Evolutionary conservation across 2,329 filamentous ascomycete species (phyloP).

Genomic region (Epichloe scottii): DNA sequence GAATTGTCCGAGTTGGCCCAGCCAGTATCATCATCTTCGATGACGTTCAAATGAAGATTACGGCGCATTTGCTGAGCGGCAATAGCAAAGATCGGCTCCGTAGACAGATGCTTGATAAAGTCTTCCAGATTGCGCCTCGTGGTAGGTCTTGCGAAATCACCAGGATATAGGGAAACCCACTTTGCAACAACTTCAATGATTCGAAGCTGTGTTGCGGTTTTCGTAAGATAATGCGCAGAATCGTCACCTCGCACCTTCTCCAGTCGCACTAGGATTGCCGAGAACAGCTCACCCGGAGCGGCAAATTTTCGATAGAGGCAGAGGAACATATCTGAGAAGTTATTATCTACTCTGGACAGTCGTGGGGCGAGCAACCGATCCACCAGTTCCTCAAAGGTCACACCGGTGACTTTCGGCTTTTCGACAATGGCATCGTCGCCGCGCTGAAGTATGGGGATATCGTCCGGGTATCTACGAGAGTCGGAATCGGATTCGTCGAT

Average conservation of each 20-base stretch:
- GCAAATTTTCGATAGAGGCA: conserved; percentile 92
- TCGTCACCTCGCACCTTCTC: conserved; percentile 57
- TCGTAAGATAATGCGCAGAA: conserved; percentile 56
- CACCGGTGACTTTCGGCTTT: conserved; percentile 35
- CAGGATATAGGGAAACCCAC: conserved; percentile 84
- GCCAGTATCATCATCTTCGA: conserved; percentile 80
- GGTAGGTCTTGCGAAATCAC: conserved; percentile 73
- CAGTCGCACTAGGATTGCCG: conserved; percentile 64
- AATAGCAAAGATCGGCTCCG: conserved; percentile 69
- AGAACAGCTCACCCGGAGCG: conserved; percentile 64
- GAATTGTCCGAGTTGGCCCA: conserved; percentile 75
- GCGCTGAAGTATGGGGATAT: conserved; percentile 53
- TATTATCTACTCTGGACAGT: conserved; percentile 75
- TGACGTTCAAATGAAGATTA: conserved; percentile 58
- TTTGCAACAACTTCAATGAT: conserved; percentile 74
- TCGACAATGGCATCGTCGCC: conserved; percentile 49
- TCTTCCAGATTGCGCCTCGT: conserved; percentile 61
- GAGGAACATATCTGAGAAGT: conserved; percentile 80
- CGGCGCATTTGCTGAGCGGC: conserved; percentile 75
- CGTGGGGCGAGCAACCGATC: conserved; percentile 75
- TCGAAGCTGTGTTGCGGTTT: conserved; percentile 68
- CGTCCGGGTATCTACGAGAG: conserved; percentile 52
- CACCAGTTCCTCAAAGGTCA: conserved; percentile 60
- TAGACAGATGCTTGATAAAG: conserved; percentile 64
- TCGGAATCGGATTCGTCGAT: conserved; percentile 60